These are phyloP conservation scores for Hansfordia pulvinata DNA, from an alignment of 2,329 filamentous ascomycete species.

Conservation along the genomic window DNA sequence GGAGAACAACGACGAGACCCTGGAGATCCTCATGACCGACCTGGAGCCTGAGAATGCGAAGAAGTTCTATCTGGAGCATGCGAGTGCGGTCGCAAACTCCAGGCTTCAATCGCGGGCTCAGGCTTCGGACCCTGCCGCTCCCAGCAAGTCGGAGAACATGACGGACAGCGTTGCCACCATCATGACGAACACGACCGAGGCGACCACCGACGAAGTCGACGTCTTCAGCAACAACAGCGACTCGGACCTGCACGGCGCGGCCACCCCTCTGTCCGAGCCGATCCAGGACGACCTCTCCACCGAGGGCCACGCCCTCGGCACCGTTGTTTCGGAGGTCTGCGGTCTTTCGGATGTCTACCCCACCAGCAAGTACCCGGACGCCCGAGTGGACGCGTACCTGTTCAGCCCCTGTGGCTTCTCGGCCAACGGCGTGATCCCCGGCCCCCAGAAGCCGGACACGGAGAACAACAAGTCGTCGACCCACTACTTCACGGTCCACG, in stretches of 20 bases:
- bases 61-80: conserved; percentile 57
- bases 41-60: conserved; percentile 55
- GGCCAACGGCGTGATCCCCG: conserved; percentile 87
- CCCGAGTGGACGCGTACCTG: conserved; percentile 87
- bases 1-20: conserved; percentile 58
- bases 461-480: conserved; percentile 36
- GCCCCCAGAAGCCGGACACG: conserved; percentile 39
- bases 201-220: conserved; percentile 49
- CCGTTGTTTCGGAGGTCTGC: conserved; percentile 80
- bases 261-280: conserved; percentile 41
- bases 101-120: conserved; percentile 57
- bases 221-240: conserved; percentile 61
- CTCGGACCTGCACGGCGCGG: conserved; percentile 37
- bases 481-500: conserved; percentile 97
- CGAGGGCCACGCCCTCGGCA: conserved; percentile 86
- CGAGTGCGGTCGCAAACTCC: conserved; percentile 80
- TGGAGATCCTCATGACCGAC: conserved; percentile 62
- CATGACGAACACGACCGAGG: conserved; percentile 23
- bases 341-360: conserved; percentile 86
- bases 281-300: conserved; percentile 63
- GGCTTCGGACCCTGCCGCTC: conserved; percentile 45
- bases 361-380: conserved; percentile 74
- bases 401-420: conserved; percentile 97
- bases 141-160: conserved; percentile 45
- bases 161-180: conserved; percentile 27